Percentiles rank a stretch among this genome's conserved stretches.
phyloP scores from a whole-genome alignment of 2,329 filamentous ascomycete genomes.

The Cladosporium phlei region DNA sequence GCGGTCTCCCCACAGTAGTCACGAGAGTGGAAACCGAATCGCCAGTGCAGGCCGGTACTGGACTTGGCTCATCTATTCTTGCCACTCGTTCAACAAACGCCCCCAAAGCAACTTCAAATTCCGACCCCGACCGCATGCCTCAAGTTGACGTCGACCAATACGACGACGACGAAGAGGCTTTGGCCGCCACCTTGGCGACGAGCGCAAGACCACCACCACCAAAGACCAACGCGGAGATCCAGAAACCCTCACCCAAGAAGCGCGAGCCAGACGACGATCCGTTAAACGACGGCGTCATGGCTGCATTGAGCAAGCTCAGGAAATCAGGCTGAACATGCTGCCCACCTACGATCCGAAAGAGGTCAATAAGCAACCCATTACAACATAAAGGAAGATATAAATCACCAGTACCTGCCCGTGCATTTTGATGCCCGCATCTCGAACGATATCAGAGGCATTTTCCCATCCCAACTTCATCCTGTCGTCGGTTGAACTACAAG shows the following conservation, averaged over 20 bases:
- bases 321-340: too few relatives aligned
- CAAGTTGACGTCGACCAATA: constrained; percentile 25
- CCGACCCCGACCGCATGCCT: constrained; percentile 36
- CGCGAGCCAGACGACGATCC: constrained; percentile 39
- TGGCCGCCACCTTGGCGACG: not conserved
- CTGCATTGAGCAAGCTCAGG: constrained; percentile 54
- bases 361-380: too few relatives aligned
- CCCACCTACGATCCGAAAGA: too few relatives aligned
- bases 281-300: constrained; percentile 55
- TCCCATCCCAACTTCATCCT: too few relatives aligned
- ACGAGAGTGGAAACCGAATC: constrained; percentile 22
- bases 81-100: not conserved
- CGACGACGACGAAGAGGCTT: constrained; percentile 38
- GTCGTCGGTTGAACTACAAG: too few relatives aligned
- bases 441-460: too few relatives aligned
- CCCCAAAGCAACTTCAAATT: constrained; percentile 7
- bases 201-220: not conserved
- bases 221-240: constrained; percentile 35
- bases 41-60: constrained; percentile 6
- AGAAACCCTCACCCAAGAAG: constrained; percentile 27
- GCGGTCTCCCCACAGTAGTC: constrained; percentile 37
- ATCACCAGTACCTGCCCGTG: too few relatives aligned
- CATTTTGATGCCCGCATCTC: too few relatives aligned
- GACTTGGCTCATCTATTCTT: constrained; percentile 2
- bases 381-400: too few relatives aligned